Base-by-base conservation (phyloP, 352 stramenopile species). In the Elongisporangium senticosum region DNA sequence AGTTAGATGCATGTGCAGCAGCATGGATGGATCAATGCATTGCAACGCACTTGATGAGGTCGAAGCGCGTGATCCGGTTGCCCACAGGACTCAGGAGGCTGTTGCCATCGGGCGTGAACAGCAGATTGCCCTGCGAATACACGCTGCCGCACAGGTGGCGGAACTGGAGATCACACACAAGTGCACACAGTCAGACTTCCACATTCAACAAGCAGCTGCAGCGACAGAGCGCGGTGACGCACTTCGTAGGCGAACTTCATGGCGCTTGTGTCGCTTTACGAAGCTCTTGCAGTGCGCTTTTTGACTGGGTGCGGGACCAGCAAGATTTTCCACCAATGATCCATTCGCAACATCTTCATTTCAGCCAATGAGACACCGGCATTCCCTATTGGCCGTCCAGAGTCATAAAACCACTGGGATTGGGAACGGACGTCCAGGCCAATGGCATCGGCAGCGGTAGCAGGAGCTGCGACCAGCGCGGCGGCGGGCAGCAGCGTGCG, bases 21-120 rank as follows among this genome's bases (percentile, higher is more conserved):
- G 51, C n/a, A 50, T 26, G 22, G 51, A 20, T 13, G 13, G 39
- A n/a, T 22, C 4, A 19, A 0, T 17, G 33, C 33, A 43, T 43
- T 43, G 33, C 33, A 43, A 86, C 82, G 71, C 56, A 96, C 87
- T 95, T 91, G 75, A 94, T 85, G 69, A 98, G 78, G 63, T 98
- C 93, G 66, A 98, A 97, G 63, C 96, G 83, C 22, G 89, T 96
- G 68, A 98, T 95, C 63, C 93, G 89, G 74, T 98, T 98, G 52
- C 93, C 89, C 37, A 98, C 93, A 37, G 93, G 88, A 56, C 85
- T 97, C 53, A 98, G 74, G 50, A 98, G 77, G 40, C 77, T 89
- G 72, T 97, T 98, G 53, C 93, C 90, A 51, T 97, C 90, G 20
- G 92, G 87, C 51, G 93, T 96, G 69, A 97, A 98, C 33, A 96